Evolutionary conservation across 2,329 filamentous ascomycete genomes (phyloP).

Genomic region (Daldinia eschscholtzii): DNA sequence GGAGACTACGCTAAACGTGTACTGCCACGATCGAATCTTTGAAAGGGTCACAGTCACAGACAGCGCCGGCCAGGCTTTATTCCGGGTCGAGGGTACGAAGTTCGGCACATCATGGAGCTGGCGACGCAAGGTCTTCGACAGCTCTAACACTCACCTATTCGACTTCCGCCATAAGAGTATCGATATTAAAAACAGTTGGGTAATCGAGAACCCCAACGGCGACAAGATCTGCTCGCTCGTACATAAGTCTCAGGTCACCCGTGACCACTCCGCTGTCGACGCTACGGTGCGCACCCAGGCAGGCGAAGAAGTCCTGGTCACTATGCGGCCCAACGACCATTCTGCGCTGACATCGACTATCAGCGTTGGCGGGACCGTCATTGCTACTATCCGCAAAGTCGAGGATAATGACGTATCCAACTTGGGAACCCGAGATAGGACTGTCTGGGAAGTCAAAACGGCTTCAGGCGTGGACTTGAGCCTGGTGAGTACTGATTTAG

Average conservation of each 20-base stretch:
- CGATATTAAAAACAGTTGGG: conserved; percentile 8
- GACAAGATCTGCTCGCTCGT: conserved; percentile 1
- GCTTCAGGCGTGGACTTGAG: conserved; percentile 8
- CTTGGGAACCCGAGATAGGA: background rate
- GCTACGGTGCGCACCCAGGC: conserved; percentile 1
- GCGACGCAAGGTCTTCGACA: background rate
- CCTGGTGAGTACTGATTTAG: background rate
- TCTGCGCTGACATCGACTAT: background rate
- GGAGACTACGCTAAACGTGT: background rate
- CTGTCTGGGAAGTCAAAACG: background rate
- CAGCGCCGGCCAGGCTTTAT: background rate
- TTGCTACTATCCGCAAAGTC: background rate
- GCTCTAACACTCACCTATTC: background rate
- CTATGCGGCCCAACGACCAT: background rate
- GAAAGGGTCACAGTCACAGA: background rate
- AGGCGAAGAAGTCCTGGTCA: background rate
- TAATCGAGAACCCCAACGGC: background rate
- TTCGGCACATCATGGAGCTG: background rate
- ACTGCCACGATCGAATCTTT: conserved; percentile 7
- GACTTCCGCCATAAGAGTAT: conserved; percentile 1
- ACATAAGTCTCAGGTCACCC: conserved; percentile 4
- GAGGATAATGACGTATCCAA: background rate
- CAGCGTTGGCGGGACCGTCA: background rate
- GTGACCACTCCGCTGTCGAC: background rate
- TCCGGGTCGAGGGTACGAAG: background rate